Evolutionary conservation across 2,329 filamentous ascomycete species (phyloP).

Genomic region (Tolypocladium paradoxum): DNA sequence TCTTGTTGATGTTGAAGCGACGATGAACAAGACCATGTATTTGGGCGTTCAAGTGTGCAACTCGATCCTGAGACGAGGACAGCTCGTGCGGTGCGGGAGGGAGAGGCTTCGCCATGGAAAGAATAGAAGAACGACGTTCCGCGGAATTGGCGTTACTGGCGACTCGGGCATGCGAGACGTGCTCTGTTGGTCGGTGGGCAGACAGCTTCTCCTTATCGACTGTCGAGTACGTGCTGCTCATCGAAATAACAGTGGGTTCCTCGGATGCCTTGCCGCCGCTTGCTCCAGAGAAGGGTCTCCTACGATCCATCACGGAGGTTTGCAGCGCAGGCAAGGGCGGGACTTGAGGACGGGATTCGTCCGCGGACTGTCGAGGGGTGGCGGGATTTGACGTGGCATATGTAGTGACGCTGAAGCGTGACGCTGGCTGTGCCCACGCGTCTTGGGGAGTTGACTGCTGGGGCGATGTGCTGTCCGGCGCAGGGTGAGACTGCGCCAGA

Average conservation of each 20-base stretch:
- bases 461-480: slow-evolving; percentile 7
- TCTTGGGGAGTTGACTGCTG: slow-evolving; percentile 11
- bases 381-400: slow-evolving; percentile 38
- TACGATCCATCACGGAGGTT: slow-evolving; percentile 20
- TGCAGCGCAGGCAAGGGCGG: slow-evolving; percentile 12
- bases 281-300: slow-evolving; percentile 16
- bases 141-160: slow-evolving; percentile 2
- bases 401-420: slow-evolving; percentile 54
- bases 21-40: slow-evolving; percentile 56
- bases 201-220: background rate
- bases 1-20: slow-evolving; percentile 58
- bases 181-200: background rate
- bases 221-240: slow-evolving; percentile 8
- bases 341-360: slow-evolving; percentile 14
- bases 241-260: slow-evolving; percentile 18
- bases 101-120: slow-evolving; percentile 45
- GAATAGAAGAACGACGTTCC: slow-evolving; percentile 17
- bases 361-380: slow-evolving; percentile 13
- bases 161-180: background rate
- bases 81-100: slow-evolving; percentile 52
- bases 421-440: slow-evolving; percentile 40
- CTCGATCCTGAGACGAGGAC: slow-evolving; percentile 46
- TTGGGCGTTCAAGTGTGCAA: slow-evolving; percentile 55
- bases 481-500: slow-evolving; percentile 8
- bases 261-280: slow-evolving; percentile 10